Evolutionary conservation across 2,329 filamentous ascomycete species (phyloP).

Genomic region (Colletotrichum phormii): DNA sequence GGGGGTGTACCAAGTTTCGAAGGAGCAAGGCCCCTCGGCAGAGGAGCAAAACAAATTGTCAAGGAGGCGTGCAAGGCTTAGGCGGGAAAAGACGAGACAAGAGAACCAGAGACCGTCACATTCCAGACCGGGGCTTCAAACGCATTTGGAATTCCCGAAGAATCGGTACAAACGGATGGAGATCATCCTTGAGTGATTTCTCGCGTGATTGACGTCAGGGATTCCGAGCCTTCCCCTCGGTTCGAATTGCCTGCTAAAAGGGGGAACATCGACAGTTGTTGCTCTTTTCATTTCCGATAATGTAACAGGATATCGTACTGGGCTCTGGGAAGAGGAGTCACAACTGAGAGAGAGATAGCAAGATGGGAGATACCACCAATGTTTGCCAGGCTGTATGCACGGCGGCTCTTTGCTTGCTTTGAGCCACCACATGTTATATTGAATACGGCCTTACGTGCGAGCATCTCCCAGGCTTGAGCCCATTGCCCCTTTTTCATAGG

Average conservation of each 20-base stretch:
- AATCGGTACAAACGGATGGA: constrained; percentile 36
- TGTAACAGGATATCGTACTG: too few relatives aligned
- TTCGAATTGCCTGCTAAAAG: background rate
- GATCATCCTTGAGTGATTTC: constrained; percentile 16
- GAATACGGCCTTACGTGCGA: background rate
- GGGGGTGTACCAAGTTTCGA: too few relatives aligned
- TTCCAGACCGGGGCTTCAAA: constrained; percentile 6
- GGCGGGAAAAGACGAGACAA: background rate
- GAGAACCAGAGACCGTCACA: background rate
- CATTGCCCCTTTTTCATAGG: background rate
- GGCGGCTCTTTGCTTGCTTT: background rate
- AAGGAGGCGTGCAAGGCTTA: background rate
- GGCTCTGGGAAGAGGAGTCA: background rate
- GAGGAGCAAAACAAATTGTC: background rate
- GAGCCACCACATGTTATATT: background rate
- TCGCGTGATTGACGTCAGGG: constrained; percentile 31
- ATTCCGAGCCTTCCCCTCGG: background rate
- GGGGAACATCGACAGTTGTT: background rate
- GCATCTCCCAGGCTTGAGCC: background rate
- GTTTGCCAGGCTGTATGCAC: background rate
- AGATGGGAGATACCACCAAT: background rate
- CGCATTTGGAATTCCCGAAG: constrained; percentile 30
- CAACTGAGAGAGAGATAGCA: background rate
- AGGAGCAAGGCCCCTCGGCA: background rate
- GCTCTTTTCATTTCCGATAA: too few relatives aligned